Base-by-base conservation (phyloP, 495 filamentous ascomycete genomes). In the Evernia prunastri region DNA sequence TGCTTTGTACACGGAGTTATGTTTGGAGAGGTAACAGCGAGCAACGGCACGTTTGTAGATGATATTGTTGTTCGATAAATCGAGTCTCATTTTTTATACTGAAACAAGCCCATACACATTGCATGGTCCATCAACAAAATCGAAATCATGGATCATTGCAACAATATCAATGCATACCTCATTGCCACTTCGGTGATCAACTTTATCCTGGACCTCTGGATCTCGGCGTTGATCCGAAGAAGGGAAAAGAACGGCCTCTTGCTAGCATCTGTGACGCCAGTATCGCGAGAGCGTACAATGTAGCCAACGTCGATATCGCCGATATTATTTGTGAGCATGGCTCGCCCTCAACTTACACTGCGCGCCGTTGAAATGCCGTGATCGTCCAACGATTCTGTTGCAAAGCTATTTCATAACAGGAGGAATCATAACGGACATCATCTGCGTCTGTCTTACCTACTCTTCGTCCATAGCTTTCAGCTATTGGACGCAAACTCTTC, bases 201-300 rank as follows among this genome's bases (percentile, higher is more conserved):
- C n/a, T 39, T 60, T 33, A 17, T 60, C 29, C 20, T 60, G 11
- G 58, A 60, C 15, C 47, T 60, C n/a, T 60, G 58, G 58, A 60
- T 60, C 40, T 60, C 47, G 40, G 7, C 45, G 20, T 29, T 60
- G 20, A n/a, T n/a, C n/a, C n/a, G n/a, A n/a, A n/a, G n/a, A n/a
- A n/a, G n/a, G n/a, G n/a, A n/a, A n/a, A n/a, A n/a, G n/a, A n/a
- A n/a, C 17, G 27, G 45, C 1, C 18, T 12, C 15, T n/a, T 20
- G 25, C 40, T 40, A 60, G 58, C 40, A 60, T 60, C 20, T 60
- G 58, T 15, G 58, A 40, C 40, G 58, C 58, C 42, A 60, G 58
- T 60, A 47, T 60, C 33, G 58, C 58, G 5, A 60, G 58, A n/a
- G 58, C 58, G 20, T 43, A 43, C 18, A 60, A 39, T 13, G 58